Base-by-base conservation (phyloP, 805 yeast species). In the Barnettozyma sp. region DNA sequence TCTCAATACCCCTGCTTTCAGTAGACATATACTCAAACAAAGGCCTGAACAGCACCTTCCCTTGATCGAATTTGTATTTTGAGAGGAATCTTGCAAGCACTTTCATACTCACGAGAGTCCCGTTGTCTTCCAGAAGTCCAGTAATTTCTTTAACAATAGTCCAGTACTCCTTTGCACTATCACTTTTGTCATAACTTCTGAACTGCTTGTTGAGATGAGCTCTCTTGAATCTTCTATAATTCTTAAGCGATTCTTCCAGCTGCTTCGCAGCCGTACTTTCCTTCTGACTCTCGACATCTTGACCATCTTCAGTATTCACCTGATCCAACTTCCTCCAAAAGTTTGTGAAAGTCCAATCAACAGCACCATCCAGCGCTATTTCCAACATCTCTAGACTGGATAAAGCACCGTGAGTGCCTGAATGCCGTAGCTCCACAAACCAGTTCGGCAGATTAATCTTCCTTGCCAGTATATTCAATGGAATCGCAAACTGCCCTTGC, bases 361-460 rank as follows among this genome's bases (percentile, higher is more conserved):
- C 55, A 0, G 95, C 95, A 33, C 71, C 62, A 5, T 58, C 51
- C 2, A 76, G 59, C 11, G 78, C 71, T n/a, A 63, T 52, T 25
- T 94, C 64, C n/a, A 88, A 63, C 59, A 82, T 66, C 26, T 71
- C 76, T 27, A 85, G 48, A 22, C 81, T 67, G 2, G 97, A 96
- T 18, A 92, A 58, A 13, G 66, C 63, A 49, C 90, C 97, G 56
- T 92, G 98, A 0, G 98, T 90, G 5, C 94, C 88, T 49, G 75
- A 72, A 56, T 92, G 97, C 38, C 98, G 68, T 21, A 86, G 54
- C 51, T 92, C 98, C 1, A 92, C 98, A 57, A 92, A 86, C 50
- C 71, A 72, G 22, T 78, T 66, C 0, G 97, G 95, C 17, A 92
- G 62, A 2, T 73, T 71, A 16, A 84, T 58, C 29, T 70, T 69